phyloP scores from a whole-genome alignment of 2,329 filamentous ascomycete species.

The Colletotrichum noveboracense region DNA sequence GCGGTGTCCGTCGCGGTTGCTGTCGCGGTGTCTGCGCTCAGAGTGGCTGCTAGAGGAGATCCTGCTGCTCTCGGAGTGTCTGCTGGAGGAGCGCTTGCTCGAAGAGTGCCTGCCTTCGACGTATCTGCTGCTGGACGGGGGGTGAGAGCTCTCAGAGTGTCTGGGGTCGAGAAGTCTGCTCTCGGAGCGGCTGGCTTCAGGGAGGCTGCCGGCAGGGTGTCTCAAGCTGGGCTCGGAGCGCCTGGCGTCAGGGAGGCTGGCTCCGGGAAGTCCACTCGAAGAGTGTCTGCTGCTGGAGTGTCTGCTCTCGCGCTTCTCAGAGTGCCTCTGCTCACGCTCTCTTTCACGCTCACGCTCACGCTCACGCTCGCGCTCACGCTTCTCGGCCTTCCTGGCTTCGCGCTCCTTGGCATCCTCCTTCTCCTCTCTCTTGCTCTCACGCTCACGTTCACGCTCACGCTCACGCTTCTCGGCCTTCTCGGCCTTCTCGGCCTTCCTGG shows the following conservation, averaged over 20 bases:
- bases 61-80: background rate
- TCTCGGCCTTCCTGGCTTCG: background rate
- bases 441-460: background rate
- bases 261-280: background rate
- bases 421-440: background rate
- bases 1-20: background rate
- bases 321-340: background rate
- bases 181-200: background rate
- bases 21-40: background rate
- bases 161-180: background rate
- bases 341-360: background rate
- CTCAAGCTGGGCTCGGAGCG: background rate
- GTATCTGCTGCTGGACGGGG: background rate
- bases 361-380: background rate
- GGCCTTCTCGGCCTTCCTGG: background rate
- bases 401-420: background rate
- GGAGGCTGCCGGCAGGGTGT: background rate
- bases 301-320: background rate
- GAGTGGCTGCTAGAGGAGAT: background rate
- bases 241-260: background rate
- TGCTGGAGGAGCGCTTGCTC: background rate
- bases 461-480: background rate
- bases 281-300: background rate
- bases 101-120: background rate
- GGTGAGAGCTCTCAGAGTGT: background rate